Evolutionary conservation across 2,329 filamentous ascomycete species (phyloP), one percentile per base, ranked within the genome.

Genomic region (Ophiostoma triangulosporum): DNA sequence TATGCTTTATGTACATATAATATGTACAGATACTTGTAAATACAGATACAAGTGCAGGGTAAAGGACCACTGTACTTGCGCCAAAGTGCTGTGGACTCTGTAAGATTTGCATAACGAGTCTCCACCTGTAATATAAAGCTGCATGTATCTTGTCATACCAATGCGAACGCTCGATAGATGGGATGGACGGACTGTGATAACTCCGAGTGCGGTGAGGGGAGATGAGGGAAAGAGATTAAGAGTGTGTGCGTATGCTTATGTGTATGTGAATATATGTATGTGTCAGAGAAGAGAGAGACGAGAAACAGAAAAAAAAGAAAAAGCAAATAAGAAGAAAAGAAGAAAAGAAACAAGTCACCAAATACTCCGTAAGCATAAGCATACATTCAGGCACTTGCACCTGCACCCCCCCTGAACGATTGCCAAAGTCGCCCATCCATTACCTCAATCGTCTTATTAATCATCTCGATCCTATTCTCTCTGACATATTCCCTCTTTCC

Each of bases 111-210:
- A 46, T 46, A 17, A 29, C 27, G 6, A 14, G 26, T 29, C 43
- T 22, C 43, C 43, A 46, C 43, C 14, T 22, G 43, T 46, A 46
- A 46, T 46, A 46, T 46, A 46, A 45, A 29, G 43, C 38, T 46
- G 43, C 43, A 46, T 27, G 43, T 46, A 46, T 26, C 38, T 40
- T 43, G 38, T 43, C 38, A 24, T 38, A 38, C 17, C 17, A 12
- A 43, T 24, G 38, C 17, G 38, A 43, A 38, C 35, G 20, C 35
- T 38, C 38, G 38, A 43, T 38, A 43, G 38, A 43, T 43, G 38
- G 38, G 38, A 43, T 20, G n/a, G 20, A n/a, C 24, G 38, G 15
- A 35, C 33, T 35, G 5, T 14, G 32, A n/a, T 35, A 35, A 14
- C n/a, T n/a, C 17, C 12, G 15, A 35, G 33, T 31, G 6, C 7